Conservation (phyloP, 805 yeast species). For the Cyberlindnera euphorbiiphila region DNA sequence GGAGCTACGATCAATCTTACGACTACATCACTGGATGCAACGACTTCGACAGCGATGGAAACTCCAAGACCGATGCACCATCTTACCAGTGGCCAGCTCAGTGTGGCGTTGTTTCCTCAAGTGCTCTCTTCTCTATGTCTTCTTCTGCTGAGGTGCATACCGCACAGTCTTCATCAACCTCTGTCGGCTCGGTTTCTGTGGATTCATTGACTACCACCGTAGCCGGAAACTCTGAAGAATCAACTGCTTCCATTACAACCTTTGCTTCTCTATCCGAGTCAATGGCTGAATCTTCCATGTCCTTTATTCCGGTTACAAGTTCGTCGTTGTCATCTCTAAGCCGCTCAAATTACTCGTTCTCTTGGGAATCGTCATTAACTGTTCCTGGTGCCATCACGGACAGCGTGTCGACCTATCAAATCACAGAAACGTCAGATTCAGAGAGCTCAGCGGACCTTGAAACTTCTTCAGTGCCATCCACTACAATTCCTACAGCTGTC, state of each 20-base stretch:
- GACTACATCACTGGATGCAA: slow-evolving; percentile 24
- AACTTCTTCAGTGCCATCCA: not conserved
- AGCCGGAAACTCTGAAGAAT: too few species aligned
- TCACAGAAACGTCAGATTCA: not conserved
- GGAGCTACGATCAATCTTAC: too few species aligned
- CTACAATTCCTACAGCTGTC: slow-evolving; percentile 13
- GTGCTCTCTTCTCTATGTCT: not conserved
- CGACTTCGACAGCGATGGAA: slow-evolving; percentile 19
- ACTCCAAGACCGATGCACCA: slow-evolving; percentile 21
- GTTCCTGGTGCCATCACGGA: slow-evolving; percentile 1
- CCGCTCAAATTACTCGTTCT: not conserved
- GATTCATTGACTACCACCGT: too few species aligned
- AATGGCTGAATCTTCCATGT: too few species aligned
- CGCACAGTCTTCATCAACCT: not conserved
- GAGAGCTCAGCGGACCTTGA: not conserved
- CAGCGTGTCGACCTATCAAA: not conserved
- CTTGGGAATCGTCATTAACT: not conserved
- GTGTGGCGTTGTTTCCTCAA: slow-evolving; percentile 17
- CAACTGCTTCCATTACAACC: not conserved
- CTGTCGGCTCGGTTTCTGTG: not conserved
- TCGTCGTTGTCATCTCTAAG: not conserved
- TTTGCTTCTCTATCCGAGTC: not conserved
- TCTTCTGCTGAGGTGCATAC: too few species aligned
- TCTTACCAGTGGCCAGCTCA: slow-evolving; percentile 22
- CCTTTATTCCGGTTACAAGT: too few species aligned